Conservation (phyloP, 768 basidiomycete species). For the Trametes punicea region DNA sequence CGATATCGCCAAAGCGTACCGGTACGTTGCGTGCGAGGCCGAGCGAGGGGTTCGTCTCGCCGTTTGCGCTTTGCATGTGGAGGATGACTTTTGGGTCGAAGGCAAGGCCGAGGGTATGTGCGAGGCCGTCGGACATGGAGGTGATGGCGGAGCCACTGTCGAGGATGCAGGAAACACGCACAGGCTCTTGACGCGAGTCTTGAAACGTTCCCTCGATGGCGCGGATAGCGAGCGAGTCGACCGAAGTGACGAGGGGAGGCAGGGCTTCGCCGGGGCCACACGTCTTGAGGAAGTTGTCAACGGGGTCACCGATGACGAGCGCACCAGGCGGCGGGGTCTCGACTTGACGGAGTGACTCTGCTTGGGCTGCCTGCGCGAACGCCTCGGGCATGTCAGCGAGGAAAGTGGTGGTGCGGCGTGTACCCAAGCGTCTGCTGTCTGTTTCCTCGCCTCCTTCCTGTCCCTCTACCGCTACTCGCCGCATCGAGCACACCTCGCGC, state of each 20-base stretch:
- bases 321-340: too few species aligned
- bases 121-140: constrained; percentile 24
- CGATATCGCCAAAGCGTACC: constrained; percentile 3
- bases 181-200: neutral
- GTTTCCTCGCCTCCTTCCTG: neutral
- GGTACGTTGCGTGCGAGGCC: constrained; percentile 19
- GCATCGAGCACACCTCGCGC: neutral
- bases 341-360: too few species aligned
- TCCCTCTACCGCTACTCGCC: neutral
- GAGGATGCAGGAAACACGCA: constrained; percentile 21
- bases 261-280: too few species aligned
- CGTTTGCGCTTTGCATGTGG: constrained; percentile 19
- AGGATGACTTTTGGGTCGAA: constrained; percentile 15
- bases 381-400: neutral
- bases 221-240: constrained; percentile 18
- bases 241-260: constrained; percentile 1
- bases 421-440: neutral
- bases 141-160: constrained; percentile 25
- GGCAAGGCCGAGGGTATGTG: constrained; percentile 12
- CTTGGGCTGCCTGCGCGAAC: neutral
- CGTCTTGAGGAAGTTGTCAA: neutral
- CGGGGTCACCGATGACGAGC: too few species aligned
- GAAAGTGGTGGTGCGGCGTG: neutral
- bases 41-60: constrained; percentile 7
- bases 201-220: constrained; percentile 15